phyloP scores from a whole-genome alignment of 2,329 filamentous ascomycete genomes.

The Cytospora piceicola region DNA sequence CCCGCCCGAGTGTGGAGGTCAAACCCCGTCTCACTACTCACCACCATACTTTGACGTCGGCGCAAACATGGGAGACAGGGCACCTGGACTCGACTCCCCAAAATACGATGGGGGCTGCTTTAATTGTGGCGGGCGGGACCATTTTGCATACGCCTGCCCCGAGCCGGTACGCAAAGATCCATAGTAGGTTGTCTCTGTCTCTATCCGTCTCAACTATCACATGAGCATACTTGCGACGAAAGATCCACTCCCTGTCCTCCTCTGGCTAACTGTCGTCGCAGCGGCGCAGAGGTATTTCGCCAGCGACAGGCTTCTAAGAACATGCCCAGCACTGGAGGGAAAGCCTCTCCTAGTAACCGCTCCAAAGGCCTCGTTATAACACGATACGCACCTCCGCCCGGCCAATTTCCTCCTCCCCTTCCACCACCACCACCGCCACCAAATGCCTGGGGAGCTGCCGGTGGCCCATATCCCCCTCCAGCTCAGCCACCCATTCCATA shows the following conservation, averaged over 20 bases:
- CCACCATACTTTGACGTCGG: constrained; percentile 28
- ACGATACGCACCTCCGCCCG: constrained; percentile 41
- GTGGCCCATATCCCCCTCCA: constrained; percentile 32
- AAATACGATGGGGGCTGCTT: constrained; percentile 50
- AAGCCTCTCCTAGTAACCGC: constrained; percentile 42
- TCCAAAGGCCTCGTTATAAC: constrained; percentile 46
- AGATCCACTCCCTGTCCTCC: constrained; percentile 10
- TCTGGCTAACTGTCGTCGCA: constrained; percentile 29
- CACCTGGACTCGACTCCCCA: constrained; percentile 37
- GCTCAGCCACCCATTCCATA: constrained; percentile 33
- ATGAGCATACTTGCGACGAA: neutral
- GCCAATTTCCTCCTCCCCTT: constrained; percentile 32
- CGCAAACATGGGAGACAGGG: constrained; percentile 34
- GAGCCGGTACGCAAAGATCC: constrained; percentile 52
- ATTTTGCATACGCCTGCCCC: constrained; percentile 59
- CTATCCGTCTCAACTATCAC: neutral
- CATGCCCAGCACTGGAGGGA: constrained; percentile 17
- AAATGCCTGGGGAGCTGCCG: constrained; percentile 32
- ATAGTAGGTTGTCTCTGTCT: constrained; percentile 48
- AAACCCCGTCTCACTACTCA: neutral
- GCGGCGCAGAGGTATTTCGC: constrained; percentile 35
- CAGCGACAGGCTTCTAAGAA: constrained; percentile 32
- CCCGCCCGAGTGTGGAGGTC: neutral
- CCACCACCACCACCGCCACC: constrained; percentile 22
- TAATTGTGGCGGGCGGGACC: constrained; percentile 56